Base-by-base conservation (phyloP, 495 filamentous ascomycete genomes). In the Xylaria grammica region DNA sequence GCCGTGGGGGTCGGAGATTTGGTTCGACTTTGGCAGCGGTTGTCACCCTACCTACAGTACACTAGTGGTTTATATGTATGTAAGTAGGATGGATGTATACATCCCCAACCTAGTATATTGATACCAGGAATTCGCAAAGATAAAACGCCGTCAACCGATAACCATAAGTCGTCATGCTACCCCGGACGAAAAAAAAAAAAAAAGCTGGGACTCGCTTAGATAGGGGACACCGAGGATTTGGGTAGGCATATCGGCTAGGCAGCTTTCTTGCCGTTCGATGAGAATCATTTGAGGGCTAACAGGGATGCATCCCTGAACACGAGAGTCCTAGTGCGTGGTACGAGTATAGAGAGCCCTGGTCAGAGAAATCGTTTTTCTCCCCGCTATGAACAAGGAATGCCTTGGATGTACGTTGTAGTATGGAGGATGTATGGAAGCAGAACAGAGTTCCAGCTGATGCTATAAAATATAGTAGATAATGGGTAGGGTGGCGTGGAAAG, bases 1-100 rank as follows among this genome's bases (percentile, higher is more conserved):
- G 57, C 45, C 66, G 57, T 66, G 63, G 68, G 70, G 68, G 63
- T 68, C 57, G 52, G 53, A 30, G 10, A 8, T 36, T 36, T 22
- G 34, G 19, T n/a, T n/a, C n/a, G n/a, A n/a, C n/a, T n/a, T n/a
- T n/a, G n/a, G n/a, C n/a, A n/a, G n/a, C n/a, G n/a, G n/a, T n/a
- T n/a, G n/a, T n/a, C n/a, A n/a, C n/a, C n/a, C n/a, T n/a, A n/a
- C n/a, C n/a, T n/a, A n/a, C n/a, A n/a, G n/a, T n/a, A n/a, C n/a
- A n/a, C n/a, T n/a, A n/a, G n/a, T n/a, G n/a, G n/a, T n/a, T n/a
- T n/a, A n/a, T n/a, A n/a, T n/a, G n/a, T n/a, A n/a, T n/a, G n/a
- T n/a, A n/a, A n/a, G n/a, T n/a, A n/a, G n/a, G n/a, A n/a, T n/a
- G n/a, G n/a, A n/a, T n/a, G n/a, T n/a, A n/a, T n/a, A n/a, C n/a